Base-by-base conservation (phyloP, 2,329 filamentous ascomycete genomes). In the Aspergillus ochraceus region DNA sequence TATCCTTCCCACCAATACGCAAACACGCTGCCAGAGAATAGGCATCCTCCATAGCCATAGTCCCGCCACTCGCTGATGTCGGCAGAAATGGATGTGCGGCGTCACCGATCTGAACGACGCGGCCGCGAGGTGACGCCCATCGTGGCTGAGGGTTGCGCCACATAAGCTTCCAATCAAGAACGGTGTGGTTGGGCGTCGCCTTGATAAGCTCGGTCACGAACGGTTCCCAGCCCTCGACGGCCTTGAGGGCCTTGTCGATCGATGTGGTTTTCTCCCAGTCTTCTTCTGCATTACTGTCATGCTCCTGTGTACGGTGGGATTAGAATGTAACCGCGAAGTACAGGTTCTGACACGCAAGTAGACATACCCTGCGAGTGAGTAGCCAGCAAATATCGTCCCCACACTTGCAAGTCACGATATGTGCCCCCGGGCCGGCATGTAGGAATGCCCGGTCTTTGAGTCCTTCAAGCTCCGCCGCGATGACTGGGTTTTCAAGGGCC, bases 11-110 rank as follows among this genome's bases (percentile, higher is more conserved):
- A 36, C 4, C 32, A 12, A 36, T 12, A 5, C 14, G 32, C 32
- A 36, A 17, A 5, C 32, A 36, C 32, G 32, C 11, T 14, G 32
- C 32, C 11, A 36, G 32, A 42, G 51, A 50, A 29, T 58, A 58
- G 4, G 56, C 56, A 39, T 58, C 56, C 52, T 58, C 56, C 56
- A 58, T 58, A 9, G 42, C 56, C 56, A 58, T 58, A 22, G 56
- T 26, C 4, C 32, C 56, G 6, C 45, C 51, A 26, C 45, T 58
- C 6, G 22, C 56, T 2, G 56, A 58, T 0, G 45, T 58, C 1
- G 50, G 56, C 19, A 58, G 20, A 17, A 58, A 58, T 14, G 56
- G 47, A 32, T 58, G 56, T 5, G 56, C 56, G 19, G 56, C 42
- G 19, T 58, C 56, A 1, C 56, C 56, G 49, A 58, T 24, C 22